phyloP scores from a whole-genome alignment of 768 basidiomycete species.

The Mycena vitilis region DNA sequence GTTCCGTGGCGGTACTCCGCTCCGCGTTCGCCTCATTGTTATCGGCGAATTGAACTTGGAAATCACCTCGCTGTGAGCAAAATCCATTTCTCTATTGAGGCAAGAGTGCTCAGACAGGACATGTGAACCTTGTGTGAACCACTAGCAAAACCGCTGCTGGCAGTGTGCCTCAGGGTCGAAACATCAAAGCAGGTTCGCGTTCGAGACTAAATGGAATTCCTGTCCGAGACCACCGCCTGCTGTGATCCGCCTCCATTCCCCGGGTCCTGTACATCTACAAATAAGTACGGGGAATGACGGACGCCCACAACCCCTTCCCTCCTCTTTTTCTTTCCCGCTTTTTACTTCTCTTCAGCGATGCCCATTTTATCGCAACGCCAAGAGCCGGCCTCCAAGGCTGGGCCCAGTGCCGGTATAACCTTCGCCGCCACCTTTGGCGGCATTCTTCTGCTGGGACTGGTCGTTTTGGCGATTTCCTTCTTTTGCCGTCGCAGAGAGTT shows the following conservation, averaged over 20 bases:
- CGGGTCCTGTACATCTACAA: too few species aligned
- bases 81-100: too few species aligned
- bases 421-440: slow-evolving; percentile 18
- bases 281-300: slow-evolving; percentile 1
- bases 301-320: background rate
- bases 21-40: too few species aligned
- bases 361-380: slow-evolving; percentile 13
- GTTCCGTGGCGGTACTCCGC: too few species aligned
- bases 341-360: slow-evolving; percentile 1
- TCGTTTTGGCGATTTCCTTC: background rate
- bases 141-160: too few species aligned
- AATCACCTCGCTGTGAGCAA: too few species aligned
- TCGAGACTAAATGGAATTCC: background rate
- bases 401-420: background rate
- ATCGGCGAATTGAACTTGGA: too few species aligned
- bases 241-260: slow-evolving; percentile 1
- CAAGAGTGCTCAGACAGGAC: too few species aligned
- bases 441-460: slow-evolving; percentile 4
- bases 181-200: too few species aligned
- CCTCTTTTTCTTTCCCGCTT: too few species aligned
- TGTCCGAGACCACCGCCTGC: background rate
- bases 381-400: slow-evolving; percentile 5
- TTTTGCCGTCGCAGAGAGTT: background rate
- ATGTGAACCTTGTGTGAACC: too few species aligned
- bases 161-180: too few species aligned